Conservation (phyloP, 2,329 filamentous ascomycete species). For the Colletotrichum spaethianum region DNA sequence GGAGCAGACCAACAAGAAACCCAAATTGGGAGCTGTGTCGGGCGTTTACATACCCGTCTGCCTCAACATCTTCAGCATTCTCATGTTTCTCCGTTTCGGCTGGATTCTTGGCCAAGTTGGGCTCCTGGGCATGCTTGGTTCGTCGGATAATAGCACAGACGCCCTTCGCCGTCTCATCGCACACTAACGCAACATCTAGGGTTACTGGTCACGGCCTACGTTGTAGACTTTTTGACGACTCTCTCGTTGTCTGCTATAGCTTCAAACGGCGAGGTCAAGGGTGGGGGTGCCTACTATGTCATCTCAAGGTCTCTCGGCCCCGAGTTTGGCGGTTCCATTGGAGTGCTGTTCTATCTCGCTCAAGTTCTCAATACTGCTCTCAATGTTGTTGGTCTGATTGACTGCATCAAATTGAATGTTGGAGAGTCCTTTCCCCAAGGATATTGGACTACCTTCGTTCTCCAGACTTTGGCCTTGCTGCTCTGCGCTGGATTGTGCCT, state of each 20-base stretch:
- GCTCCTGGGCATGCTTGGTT: slow-evolving; percentile 84
- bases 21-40: slow-evolving; percentile 82
- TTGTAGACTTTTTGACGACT: slow-evolving; percentile 86
- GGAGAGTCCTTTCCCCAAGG: slow-evolving; percentile 76
- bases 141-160: slow-evolving; percentile 44
- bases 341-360: slow-evolving; percentile 91
- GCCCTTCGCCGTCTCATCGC: slow-evolving; percentile 4
- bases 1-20: slow-evolving; percentile 54
- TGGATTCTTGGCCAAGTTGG: slow-evolving; percentile 87
- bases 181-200: slow-evolving; percentile 59
- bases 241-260: slow-evolving; percentile 91
- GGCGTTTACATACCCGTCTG: slow-evolving; percentile 92
- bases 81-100: slow-evolving; percentile 93
- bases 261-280: slow-evolving; percentile 89
- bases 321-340: slow-evolving; percentile 91
- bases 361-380: slow-evolving; percentile 88
- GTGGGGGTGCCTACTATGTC: slow-evolving; percentile 89
- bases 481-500: slow-evolving; percentile 83
- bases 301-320: slow-evolving; percentile 89
- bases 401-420: slow-evolving; percentile 85
- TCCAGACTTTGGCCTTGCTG: slow-evolving; percentile 79
- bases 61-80: slow-evolving; percentile 88
- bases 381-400: slow-evolving; percentile 88
- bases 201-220: slow-evolving; percentile 81
- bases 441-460: slow-evolving; percentile 83